Evolutionary conservation across 352 stramenopile genomes (phyloP), one percentile per base, ranked within the genome.

Genomic region (Phytopythium oedochilum): DNA sequence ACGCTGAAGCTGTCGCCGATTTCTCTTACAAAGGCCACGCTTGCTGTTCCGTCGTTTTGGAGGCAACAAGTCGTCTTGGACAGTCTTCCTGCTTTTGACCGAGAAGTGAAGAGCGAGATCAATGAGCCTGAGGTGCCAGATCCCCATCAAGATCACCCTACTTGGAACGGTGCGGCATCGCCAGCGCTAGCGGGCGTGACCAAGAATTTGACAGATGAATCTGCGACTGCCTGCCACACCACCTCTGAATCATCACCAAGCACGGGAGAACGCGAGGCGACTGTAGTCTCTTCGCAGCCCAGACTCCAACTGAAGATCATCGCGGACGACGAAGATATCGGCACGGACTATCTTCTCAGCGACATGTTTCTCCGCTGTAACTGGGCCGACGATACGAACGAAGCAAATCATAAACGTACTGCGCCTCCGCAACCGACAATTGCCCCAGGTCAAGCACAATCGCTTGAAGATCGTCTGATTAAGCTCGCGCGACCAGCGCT

Each of bases 401-500:
- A 51, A 17, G 2, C 2, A 4, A 9, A 20, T 31, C 22, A 9
- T 3, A n/a, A 32, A 18, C 22, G 9, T 2, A 20, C 22, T 10
- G 6, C 5, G 12, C 53, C 11, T n/a, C 18, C 14, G n/a, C 29
- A 35, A 17, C 14, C 18, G 26, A n/a, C 29, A 59, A 15, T n/a
- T 26, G 20, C 9, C 8, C 39, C 26, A 25, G 5, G 11, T 25
- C 11, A 38, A 39, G 39, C 18, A 12, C 17, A 34, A 2, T 14
- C 14, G 12, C n/a, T 47, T 28, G 35, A 43, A n/a, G 36, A 18
- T 12, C 29, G 5, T 15, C 38, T 67, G 32, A 66, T 55, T 18
- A 55, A 58, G 26, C 51, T 69, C 11, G 61, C 61, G 18, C 46
- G 61, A 17, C 57, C 61, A 26, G 61, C 61, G 6, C 25, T 69